A percentile compares a stretch with the other conserved stretches of the same genome.
phyloP scores from a whole-genome alignment of 2,329 filamentous ascomycete genomes.

The Kalaharituber pfeilii region DNA sequence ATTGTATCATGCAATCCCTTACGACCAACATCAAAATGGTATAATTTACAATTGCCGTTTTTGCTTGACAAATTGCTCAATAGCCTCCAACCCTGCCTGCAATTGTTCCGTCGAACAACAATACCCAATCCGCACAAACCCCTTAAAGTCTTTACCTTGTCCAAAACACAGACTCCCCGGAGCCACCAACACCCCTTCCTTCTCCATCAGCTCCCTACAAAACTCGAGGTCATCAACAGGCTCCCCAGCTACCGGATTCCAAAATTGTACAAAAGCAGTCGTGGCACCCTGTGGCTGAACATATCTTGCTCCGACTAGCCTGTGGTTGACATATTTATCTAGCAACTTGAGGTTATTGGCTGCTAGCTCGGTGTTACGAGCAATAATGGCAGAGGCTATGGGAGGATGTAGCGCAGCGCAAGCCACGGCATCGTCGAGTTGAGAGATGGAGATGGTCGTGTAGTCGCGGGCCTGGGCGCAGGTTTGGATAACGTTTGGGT shows the following conservation, averaged over 20 bases:
- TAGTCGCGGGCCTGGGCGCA: constrained; percentile 55
- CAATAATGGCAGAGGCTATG: constrained; percentile 46
- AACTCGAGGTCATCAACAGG: constrained; percentile 47
- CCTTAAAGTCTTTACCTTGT: constrained; percentile 44
- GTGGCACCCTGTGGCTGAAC: neutral
- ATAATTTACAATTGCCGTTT: too few species aligned
- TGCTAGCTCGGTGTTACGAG: constrained; percentile 43
- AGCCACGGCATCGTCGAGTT: constrained; percentile 63
- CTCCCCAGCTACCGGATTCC: neutral
- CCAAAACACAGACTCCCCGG: constrained; percentile 47
- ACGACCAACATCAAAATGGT: too few species aligned
- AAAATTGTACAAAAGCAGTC: neutral
- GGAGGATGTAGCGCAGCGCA: constrained; percentile 50
- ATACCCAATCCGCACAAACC: constrained; percentile 63
- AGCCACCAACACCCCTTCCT: constrained; percentile 55
- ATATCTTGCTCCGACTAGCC: neutral
- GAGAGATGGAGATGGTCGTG: constrained; percentile 72
- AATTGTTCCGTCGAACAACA: constrained; percentile 55
- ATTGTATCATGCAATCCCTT: too few species aligned
- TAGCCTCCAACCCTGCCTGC: constrained; percentile 42
- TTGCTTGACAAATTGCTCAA: too few species aligned
- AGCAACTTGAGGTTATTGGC: neutral
- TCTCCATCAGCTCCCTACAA: constrained; percentile 48
- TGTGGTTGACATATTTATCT: neutral
- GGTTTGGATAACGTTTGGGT: constrained; percentile 42